Percentiles rank a stretch among this genome's conserved stretches.
These are phyloP conservation scores for Penicillium mononematosum DNA, from an alignment of 495 filamentous ascomycete genomes.

Conservation along the genomic window DNA sequence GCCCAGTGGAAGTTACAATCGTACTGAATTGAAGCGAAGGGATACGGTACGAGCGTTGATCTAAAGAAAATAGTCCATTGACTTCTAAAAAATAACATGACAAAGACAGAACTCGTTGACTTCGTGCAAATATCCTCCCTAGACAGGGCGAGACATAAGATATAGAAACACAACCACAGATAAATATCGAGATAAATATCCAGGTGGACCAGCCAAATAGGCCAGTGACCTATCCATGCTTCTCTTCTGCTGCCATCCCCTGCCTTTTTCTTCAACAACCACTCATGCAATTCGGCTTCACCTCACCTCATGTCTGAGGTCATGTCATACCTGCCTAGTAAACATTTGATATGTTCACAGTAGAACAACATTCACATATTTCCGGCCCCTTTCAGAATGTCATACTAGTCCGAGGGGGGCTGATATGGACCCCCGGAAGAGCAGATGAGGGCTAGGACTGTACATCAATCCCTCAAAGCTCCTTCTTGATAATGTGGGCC, in stretches of 20 bases:
- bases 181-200: neutral
- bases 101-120: constrained; percentile 15
- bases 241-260: neutral
- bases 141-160: neutral
- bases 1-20: neutral
- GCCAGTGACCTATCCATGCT: constrained; percentile 7
- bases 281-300: neutral
- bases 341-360: constrained; percentile 1
- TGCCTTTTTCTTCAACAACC: neutral
- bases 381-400: neutral
- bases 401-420: neutral
- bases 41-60: neutral
- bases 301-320: constrained; percentile 10
- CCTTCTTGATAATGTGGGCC: constrained; percentile 42
- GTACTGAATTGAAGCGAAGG: neutral
- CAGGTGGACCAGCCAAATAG: constrained; percentile 10
- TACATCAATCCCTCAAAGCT: constrained; percentile 22
- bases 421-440: neutral
- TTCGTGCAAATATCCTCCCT: constrained; percentile 4
- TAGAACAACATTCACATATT: constrained; percentile 5
- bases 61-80: constrained; percentile 6
- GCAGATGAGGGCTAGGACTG: constrained; percentile 1
- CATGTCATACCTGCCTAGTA: constrained; percentile 8
- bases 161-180: constrained; percentile 16
- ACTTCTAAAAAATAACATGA: constrained; percentile 10